phyloP scores from a whole-genome alignment of 2,329 filamentous ascomycete species.

The Botrytis porri region DNA sequence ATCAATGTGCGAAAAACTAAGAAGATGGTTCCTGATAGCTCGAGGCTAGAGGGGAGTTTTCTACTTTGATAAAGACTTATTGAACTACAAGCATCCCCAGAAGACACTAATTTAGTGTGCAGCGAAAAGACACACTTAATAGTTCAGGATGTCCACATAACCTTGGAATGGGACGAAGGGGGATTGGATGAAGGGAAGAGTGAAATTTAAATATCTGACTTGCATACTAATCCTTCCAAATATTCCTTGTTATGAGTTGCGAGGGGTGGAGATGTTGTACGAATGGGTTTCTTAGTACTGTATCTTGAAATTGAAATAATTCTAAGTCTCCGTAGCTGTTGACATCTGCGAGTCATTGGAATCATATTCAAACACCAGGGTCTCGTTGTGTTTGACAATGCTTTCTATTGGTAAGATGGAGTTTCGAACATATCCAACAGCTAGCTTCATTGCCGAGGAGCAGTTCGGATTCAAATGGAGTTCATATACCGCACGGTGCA shows the following conservation, averaged over 20 bases:
- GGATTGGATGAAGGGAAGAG: neutral
- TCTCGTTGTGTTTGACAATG: neutral
- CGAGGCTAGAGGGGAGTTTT: neutral
- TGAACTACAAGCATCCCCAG: neutral
- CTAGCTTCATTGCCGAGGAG: neutral
- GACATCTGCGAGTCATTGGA: neutral
- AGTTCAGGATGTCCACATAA: neutral
- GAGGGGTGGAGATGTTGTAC: neutral
- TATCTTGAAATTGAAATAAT: neutral
- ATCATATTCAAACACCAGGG: neutral
- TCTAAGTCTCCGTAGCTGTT: neutral
- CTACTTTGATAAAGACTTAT: constrained; percentile 3
- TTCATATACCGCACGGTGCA: neutral
- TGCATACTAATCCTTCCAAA: neutral
- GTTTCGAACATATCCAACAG: neutral
- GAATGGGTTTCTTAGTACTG: neutral
- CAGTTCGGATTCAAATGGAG: neutral
- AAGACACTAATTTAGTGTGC: neutral
- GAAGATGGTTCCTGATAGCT: neutral
- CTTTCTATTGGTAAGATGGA: neutral
- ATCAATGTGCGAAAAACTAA: constrained; percentile 2
- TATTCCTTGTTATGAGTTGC: neutral
- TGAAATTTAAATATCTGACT: constrained; percentile 1
- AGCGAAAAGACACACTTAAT: neutral
- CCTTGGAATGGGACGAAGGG: neutral